Evolutionary conservation across 202 grass and related monocot genomes (phyloP).

Genomic region (Zizania palustris): DNA sequence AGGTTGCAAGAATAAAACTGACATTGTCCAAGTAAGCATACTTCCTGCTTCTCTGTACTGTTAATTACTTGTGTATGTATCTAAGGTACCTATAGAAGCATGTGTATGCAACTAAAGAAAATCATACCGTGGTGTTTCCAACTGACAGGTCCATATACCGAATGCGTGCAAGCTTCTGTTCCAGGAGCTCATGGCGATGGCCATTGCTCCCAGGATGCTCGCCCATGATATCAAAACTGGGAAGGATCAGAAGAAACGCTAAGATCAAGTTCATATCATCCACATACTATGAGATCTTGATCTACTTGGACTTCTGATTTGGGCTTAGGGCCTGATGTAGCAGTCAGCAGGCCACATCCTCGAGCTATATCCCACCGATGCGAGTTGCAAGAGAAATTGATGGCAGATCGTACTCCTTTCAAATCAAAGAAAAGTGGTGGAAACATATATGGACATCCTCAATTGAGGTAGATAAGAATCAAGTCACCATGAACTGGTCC

Average conservation of each 20-base stretch:
- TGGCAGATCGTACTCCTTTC: too few species aligned
- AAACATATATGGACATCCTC: too few species aligned
- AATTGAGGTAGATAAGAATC: too few species aligned
- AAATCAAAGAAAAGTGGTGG: too few species aligned
- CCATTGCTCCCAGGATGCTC: slow-evolving; percentile 90
- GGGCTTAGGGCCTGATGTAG: background rate
- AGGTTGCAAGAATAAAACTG: slow-evolving; percentile 98
- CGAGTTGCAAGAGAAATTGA: too few species aligned
- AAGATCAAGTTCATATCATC: background rate
- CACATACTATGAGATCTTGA: background rate
- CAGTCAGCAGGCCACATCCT: background rate
- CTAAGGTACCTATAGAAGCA: background rate
- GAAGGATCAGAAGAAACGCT: slow-evolving; percentile 79
- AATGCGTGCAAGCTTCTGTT: slow-evolving; percentile 96
- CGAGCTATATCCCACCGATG: too few species aligned
- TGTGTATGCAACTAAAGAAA: background rate
- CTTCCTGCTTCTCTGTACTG: background rate
- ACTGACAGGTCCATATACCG: slow-evolving; percentile 74
- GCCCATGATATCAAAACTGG: slow-evolving; percentile 63
- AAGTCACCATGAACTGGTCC: too few species aligned
- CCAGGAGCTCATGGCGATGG: slow-evolving; percentile 94
- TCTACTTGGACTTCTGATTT: background rate
- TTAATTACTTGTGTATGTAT: background rate
- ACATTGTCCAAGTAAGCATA: slow-evolving; percentile 87
- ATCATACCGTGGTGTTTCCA: background rate